Evolutionary conservation across 345 rosid genomes (phyloP).

Genomic region (Melastoma malabathricum): DNA sequence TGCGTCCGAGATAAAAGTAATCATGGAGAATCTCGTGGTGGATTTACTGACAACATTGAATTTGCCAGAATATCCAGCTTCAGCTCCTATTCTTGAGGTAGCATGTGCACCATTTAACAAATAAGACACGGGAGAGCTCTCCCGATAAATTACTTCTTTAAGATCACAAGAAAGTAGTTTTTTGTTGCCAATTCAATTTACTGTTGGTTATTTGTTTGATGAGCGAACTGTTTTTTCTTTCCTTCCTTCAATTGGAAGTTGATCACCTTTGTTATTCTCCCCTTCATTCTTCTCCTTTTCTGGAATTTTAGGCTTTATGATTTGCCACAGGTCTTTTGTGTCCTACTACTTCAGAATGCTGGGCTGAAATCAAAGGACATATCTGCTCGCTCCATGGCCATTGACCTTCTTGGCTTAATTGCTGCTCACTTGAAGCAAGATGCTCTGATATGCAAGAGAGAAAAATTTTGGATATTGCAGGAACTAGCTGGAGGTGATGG

Average conservation of each 20-base stretch:
- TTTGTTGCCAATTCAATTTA: too few species aligned
- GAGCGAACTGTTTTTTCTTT: too few species aligned
- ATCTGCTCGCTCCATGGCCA: conserved; percentile 85
- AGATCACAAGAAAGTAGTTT: too few species aligned
- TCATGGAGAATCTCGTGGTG: conserved; percentile 83
- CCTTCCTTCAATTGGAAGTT: too few species aligned
- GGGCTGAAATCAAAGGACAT: conserved; percentile 90
- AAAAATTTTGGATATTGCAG: conserved; percentile 47
- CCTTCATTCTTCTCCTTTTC: not conserved
- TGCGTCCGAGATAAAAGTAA: conserved; percentile 78
- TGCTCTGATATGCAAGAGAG: conserved; percentile 44
- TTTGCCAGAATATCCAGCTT: conserved; percentile 92
- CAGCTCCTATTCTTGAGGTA: conserved; percentile 93
- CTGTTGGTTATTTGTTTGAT: too few species aligned
- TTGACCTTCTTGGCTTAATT: conserved; percentile 83
- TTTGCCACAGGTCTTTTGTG: conserved; percentile 88
- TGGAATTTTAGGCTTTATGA: conserved; percentile 2
- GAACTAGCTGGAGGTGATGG: conserved; percentile 42
- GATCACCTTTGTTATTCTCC: too few species aligned
- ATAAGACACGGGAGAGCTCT: too few species aligned
- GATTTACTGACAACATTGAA: conserved; percentile 85
- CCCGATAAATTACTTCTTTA: too few species aligned
- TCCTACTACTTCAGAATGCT: conserved; percentile 86
- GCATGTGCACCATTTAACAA: not conserved
- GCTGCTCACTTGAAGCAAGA: conserved; percentile 89